A percentile compares a stretch with the other conserved stretches of the same genome.
phyloP scores from a whole-genome alignment of 78 protist genomes.

The Dictyostelium capitatum region DNA sequence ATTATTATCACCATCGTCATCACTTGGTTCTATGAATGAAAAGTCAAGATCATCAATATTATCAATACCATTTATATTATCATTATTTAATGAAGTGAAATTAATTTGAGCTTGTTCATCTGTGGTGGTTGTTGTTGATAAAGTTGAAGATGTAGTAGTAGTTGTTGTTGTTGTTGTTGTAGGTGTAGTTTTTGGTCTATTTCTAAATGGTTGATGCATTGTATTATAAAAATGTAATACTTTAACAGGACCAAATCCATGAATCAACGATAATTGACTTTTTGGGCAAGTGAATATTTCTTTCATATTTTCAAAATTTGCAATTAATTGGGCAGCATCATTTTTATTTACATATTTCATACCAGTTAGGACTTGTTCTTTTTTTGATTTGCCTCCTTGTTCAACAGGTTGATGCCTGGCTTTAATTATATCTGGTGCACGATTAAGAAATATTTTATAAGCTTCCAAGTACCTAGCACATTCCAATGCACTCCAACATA shows the following conservation, averaged over 20 bases:
- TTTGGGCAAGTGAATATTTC: conserved; percentile 7
- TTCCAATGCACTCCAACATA: conserved; percentile 36
- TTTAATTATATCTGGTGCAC: conserved; percentile 31
- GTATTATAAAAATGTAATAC: conserved; percentile 21
- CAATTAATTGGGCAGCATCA: conserved; percentile 28
- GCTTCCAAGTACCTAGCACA: conserved; percentile 50
- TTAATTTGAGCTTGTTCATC: too few relatives aligned
- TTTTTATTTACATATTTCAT: conserved; percentile 48
- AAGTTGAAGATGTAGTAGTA: not conserved
- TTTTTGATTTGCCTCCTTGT: conserved; percentile 31
- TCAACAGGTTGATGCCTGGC: not conserved
- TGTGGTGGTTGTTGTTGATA: not conserved
- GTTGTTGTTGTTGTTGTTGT: not conserved
- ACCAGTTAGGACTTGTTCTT: conserved; percentile 42
- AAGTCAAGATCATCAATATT: too few relatives aligned
- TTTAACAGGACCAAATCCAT: conserved; percentile 69
- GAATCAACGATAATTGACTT: conserved; percentile 11
- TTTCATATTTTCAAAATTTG: conserved; percentile 35
- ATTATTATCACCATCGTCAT: too few relatives aligned
- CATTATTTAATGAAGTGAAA: too few relatives aligned
- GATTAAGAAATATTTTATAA: not conserved
- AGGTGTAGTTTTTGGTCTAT: not conserved
- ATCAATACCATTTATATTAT: too few relatives aligned
- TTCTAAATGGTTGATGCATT: conserved; percentile 70
- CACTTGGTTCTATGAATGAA: too few relatives aligned